Conservation (phyloP, 1,284 basidiomycete genomes). For the Sanghuangporus baumii region DNA sequence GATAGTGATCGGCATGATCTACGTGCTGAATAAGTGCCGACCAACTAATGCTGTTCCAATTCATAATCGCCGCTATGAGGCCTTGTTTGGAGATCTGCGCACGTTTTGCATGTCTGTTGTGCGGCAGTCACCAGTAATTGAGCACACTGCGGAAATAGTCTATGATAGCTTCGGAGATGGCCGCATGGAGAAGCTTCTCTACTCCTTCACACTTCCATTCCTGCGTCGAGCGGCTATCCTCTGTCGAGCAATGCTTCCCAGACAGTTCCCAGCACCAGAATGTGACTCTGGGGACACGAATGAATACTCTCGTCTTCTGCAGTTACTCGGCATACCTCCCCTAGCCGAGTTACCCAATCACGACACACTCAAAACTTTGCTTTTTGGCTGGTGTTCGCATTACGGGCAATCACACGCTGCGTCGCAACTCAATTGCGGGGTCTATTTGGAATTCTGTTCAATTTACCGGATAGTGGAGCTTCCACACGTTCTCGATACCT, state of each 20-base stretch:
- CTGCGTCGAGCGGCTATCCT: constrained; percentile 88
- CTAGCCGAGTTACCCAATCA: constrained; percentile 73
- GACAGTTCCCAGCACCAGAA: constrained; percentile 48
- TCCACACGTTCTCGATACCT: constrained; percentile 76
- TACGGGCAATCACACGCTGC: constrained; percentile 71
- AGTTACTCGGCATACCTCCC: constrained; percentile 70
- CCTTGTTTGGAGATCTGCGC: constrained; percentile 73
- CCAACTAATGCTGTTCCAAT: constrained; percentile 42
- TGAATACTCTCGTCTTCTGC: constrained; percentile 81
- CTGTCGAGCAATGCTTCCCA: constrained; percentile 70
- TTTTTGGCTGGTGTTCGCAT: constrained; percentile 81
- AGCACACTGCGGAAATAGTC: constrained; percentile 70
- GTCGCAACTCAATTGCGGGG: constrained; percentile 66
- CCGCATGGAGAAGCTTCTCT: constrained; percentile 81
- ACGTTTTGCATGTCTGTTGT: constrained; percentile 83
- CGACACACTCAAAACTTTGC: constrained; percentile 75
- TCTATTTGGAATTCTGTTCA: constrained; percentile 78
- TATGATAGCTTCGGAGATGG: constrained; percentile 76
- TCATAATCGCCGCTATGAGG: constrained; percentile 45
- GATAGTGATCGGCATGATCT: constrained; percentile 77
- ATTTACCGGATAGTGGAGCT: constrained; percentile 83
- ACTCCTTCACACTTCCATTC: constrained; percentile 90
- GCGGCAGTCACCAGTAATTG: constrained; percentile 72
- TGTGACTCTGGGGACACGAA: constrained; percentile 34
- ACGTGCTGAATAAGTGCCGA: constrained; percentile 67